Conservation (phyloP, 1,284 basidiomycete genomes). For the Heterobasidion annosum region DNA sequence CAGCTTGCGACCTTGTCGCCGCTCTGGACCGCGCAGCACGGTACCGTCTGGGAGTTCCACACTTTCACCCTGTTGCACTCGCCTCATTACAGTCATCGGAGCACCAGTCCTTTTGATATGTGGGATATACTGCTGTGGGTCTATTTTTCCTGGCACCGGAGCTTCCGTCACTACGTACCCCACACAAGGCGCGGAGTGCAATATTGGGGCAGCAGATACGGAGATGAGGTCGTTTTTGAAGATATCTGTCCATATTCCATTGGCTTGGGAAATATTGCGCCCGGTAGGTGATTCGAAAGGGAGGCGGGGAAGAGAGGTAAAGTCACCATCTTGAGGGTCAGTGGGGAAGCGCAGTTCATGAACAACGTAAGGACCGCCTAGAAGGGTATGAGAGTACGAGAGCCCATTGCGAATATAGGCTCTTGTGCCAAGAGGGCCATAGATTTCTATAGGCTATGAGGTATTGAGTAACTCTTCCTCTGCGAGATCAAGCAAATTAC, state of each 20-base stretch:
- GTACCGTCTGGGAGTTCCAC: conserved; percentile 74
- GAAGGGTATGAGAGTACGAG: conserved; percentile 60
- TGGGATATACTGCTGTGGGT: conserved; percentile 54
- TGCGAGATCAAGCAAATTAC: conserved; percentile 4
- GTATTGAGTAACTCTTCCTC: neutral
- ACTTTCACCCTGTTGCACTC: conserved; percentile 61
- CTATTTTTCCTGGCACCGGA: conserved; percentile 69
- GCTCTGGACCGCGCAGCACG: conserved; percentile 62
- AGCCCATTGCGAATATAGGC: conserved; percentile 74
- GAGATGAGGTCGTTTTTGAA: conserved; percentile 50
- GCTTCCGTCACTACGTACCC: conserved; percentile 79
- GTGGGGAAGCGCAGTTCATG: conserved; percentile 73
- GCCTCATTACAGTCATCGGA: conserved; percentile 63
- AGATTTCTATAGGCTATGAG: conserved; percentile 67
- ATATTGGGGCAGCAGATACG: conserved; percentile 80
- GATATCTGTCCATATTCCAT: conserved; percentile 70
- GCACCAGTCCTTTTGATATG: conserved; percentile 63
- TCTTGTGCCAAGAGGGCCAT: conserved; percentile 82
- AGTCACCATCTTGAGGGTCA: conserved; percentile 42
- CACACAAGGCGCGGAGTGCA: conserved; percentile 76
- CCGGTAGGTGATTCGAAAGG: conserved; percentile 57
- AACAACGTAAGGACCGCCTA: conserved; percentile 75
- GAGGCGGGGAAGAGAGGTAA: conserved; percentile 35
- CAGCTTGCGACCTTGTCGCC: conserved; percentile 63
- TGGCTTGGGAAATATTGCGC: conserved; percentile 51